phyloP scores from a whole-genome alignment of 148 eudicot genomes.

The Fallopia convolvulus region DNA sequence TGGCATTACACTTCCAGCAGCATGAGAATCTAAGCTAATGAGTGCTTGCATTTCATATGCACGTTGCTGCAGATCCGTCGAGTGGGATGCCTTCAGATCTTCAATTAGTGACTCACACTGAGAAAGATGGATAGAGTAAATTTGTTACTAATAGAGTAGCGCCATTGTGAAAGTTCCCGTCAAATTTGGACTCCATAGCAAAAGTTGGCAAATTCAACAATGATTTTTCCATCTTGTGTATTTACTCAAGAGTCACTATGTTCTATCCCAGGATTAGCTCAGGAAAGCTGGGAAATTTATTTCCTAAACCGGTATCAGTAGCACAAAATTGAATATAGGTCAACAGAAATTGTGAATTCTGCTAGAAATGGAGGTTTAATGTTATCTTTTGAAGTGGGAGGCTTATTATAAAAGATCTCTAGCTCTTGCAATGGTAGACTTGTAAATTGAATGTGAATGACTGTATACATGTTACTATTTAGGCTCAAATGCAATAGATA shows the following conservation, averaged over 20 bases:
- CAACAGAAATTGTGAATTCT: no score
- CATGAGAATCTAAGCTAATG: slow-evolving; percentile 50
- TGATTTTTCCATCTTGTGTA: neutral
- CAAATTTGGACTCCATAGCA: neutral
- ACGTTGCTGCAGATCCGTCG: slow-evolving; percentile 98
- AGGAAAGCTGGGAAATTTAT: neutral
- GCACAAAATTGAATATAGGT: no score
- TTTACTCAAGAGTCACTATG: neutral
- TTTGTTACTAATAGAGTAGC: neutral
- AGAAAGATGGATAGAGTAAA: slow-evolving; percentile 16
- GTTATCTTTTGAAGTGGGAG: neutral
- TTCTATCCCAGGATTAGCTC: neutral
- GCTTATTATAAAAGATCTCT: neutral
- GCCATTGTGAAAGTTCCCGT: neutral
- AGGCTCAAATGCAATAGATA: neutral
- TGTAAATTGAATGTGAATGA: neutral
- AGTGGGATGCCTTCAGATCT: slow-evolving; percentile 82
- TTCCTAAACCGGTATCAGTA: no score
- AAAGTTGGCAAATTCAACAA: neutral
- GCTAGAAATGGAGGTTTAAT: no score
- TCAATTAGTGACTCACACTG: slow-evolving; percentile 95
- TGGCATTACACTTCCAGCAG: slow-evolving; percentile 68
- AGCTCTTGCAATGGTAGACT: neutral
- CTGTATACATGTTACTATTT: neutral
- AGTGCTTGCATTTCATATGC: slow-evolving; percentile 92